A percentile compares a stretch with the other conserved stretches of the same genome.
These are phyloP conservation scores for Saturnispora besseyi DNA, from an alignment of 805 yeast species.

Conservation along the genomic window DNA sequence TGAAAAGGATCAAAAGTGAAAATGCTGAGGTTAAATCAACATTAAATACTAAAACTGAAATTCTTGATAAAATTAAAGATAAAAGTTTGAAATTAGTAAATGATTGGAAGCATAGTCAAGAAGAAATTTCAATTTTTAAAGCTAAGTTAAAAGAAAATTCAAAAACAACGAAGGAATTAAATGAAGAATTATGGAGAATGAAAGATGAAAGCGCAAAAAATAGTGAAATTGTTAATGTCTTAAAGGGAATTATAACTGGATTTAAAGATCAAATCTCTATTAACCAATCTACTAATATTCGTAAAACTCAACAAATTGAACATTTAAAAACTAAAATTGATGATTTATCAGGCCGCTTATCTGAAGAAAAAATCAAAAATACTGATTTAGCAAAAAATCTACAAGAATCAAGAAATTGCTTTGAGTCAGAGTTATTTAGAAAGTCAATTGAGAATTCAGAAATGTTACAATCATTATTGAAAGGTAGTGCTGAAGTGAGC, in stretches of 20 bases:
- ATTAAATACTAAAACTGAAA: conserved; percentile 5
- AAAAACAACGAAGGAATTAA: conserved; percentile 1
- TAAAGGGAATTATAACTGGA: conserved; percentile 12
- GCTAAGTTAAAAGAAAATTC: conserved; percentile 2
- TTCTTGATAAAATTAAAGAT: conserved; percentile 10
- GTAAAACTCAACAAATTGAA: conserved; percentile 22
- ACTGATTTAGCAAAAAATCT: conserved; percentile 20
- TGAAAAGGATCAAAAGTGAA: conserved; percentile 8
- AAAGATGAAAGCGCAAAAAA: conserved; percentile 6
- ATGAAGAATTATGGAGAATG: conserved; percentile 10
- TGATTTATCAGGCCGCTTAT: conserved; percentile 37
- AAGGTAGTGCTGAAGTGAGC: neutral
- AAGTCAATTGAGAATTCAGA: conserved; percentile 4
- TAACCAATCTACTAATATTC: conserved; percentile 7
- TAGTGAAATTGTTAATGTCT: conserved; percentile 8
- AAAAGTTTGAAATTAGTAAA: conserved; percentile 5
- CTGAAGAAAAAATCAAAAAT: conserved; percentile 37
- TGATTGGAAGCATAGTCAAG: conserved; percentile 2
- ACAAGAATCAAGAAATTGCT: conserved; percentile 9
- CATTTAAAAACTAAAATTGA: conserved; percentile 30
- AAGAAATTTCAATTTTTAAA: conserved; percentile 8
- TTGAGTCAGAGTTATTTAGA: conserved; percentile 10
- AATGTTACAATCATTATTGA: neutral
- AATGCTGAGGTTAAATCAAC: conserved; percentile 7
- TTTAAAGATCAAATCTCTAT: conserved; percentile 13